Conservation (phyloP, 805 yeast species). For the Ogataea dorogensis region DNA sequence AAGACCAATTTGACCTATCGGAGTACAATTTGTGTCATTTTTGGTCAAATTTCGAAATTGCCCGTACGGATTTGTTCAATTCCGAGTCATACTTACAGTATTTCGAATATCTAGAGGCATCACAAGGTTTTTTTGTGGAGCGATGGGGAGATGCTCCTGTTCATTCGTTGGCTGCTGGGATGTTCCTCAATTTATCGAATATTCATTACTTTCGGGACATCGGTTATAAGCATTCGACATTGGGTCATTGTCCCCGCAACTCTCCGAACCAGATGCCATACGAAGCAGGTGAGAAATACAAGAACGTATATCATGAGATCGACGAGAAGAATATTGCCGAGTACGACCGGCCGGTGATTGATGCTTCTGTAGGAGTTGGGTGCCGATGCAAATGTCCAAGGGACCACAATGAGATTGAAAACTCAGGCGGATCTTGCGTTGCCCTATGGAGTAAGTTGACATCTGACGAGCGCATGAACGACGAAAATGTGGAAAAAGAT, state of each 20-base stretch:
- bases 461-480: conserved; percentile 25
- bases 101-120: conserved; percentile 63
- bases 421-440: conserved; percentile 51
- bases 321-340: conserved; percentile 39
- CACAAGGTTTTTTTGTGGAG: conserved; percentile 85
- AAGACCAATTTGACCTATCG: conserved; percentile 63
- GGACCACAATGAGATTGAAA: conserved; percentile 53
- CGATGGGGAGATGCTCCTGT: conserved; percentile 99
- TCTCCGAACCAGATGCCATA: conserved; percentile 54
- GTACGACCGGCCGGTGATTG: conserved; percentile 24
- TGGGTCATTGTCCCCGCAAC: conserved; percentile 82
- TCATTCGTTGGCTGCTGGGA: conserved; percentile 81
- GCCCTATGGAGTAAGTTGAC: conserved; percentile 44
- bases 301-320: conserved; percentile 30
- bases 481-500: conserved; percentile 10
- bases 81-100: conserved; percentile 63
- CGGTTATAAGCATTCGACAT: conserved; percentile 80
- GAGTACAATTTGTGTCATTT: conserved; percentile 82
- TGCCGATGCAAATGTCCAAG: conserved; percentile 83
- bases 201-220: conserved; percentile 91
- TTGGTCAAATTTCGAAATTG: conserved; percentile 94
- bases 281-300: conserved; percentile 34
- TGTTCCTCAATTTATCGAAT: conserved; percentile 65
- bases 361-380: conserved; percentile 51
- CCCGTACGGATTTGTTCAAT: conserved; percentile 71